Base-by-base conservation (phyloP, 164 flowering plant species). In the Sedum album region DNA sequence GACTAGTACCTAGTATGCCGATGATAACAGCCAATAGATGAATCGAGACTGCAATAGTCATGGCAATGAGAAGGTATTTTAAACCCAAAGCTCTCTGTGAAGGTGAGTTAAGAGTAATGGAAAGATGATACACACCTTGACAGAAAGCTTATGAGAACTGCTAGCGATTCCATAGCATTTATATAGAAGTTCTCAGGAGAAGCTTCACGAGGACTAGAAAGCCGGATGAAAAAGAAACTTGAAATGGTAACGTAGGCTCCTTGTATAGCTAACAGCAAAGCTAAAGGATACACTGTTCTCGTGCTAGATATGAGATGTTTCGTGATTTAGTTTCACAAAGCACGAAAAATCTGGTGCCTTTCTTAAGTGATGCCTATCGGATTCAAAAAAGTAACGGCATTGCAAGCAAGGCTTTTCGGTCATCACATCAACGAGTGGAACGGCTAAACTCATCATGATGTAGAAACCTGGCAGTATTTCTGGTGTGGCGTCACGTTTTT, bases 161-260 rank as follows among this genome's bases (percentile, higher is more conserved):
- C 46, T 55, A 55, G 31, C 61, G 11, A 55, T 55, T 3, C 10
- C 11, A 21, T 17, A 26, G 31, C 31, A 55, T 55, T 55, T 55
- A 55, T 55, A 26, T 25, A 55, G 10, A 55, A 55, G 26, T 26
- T 4, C 17, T 14, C 10, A 5, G n/a, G 55, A 49, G 55, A 26
- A 55, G 61, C 61, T 26, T 26, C 31, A 55, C 20, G 30, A 55
- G 61, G 8, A 49, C 6, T 25, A 9, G 11, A 26, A 31, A 10
- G 61, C 20, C 31, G 3, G 0, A 51, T 51, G 61, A 25, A 55
- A 55, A 31, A 55, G 61, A 55, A 55, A 55, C 31, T 17, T 55
- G 11, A 55, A 9, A 55, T 2, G 55, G 31, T 55, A 55, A 55
- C 61, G 61, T 55, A 49, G n/a, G 55, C 55, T 49, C n/a, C 55